Evolutionary conservation across 495 filamentous ascomycete species (phyloP), one percentile per base, ranked within the genome.

Genomic region (Staphylotrichum tortipilum): DNA sequence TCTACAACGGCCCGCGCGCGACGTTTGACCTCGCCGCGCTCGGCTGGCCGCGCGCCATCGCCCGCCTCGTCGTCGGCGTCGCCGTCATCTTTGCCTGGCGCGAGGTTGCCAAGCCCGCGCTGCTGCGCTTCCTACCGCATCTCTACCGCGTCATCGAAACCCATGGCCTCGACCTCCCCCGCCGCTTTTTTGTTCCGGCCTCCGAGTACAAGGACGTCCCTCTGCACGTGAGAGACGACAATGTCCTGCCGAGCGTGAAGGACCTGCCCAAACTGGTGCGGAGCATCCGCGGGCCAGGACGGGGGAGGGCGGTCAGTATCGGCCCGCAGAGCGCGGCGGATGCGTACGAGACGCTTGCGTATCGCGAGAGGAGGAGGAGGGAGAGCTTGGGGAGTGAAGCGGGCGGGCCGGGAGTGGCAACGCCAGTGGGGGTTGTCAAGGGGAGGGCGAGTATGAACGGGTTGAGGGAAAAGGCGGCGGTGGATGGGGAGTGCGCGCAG

Each of bases 281-380:
- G 9, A 88, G 79, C 7, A 83, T 98, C 15, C 79, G 88, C 14
- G 83, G 92, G 56, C 88, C 88, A 0, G 69, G 85, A 17, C 76
- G 80, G 50, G 78, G 79, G 48, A 78, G 92, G n/a, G 81, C 87
- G 31, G 80, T 96, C 19, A 95, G 89, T 19, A 77, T 98, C 28
- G 92, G 92, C 0, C 92, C 92, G 6, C 92, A 97, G 67, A 95
- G 89, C 22, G 88, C 85, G 49, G 92, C 92, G 3, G 92, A 98
- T 65, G 92, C 90, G 7, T 95, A 95, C 61, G 92, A 98, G 69
- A 89, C 88, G 15, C 70, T 97, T 18, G 92, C 92, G n/a, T 95
- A 91, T 58, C 80, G 90, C 3, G 87, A 94, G 62, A 81, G 88
- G 57, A 78, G 78, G 54, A 74, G 89, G 55, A 73, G 86, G 34